phyloP scores from a whole-genome alignment of 2,329 filamentous ascomycete species.

The Tolypocladium ophioglossoides region DNA sequence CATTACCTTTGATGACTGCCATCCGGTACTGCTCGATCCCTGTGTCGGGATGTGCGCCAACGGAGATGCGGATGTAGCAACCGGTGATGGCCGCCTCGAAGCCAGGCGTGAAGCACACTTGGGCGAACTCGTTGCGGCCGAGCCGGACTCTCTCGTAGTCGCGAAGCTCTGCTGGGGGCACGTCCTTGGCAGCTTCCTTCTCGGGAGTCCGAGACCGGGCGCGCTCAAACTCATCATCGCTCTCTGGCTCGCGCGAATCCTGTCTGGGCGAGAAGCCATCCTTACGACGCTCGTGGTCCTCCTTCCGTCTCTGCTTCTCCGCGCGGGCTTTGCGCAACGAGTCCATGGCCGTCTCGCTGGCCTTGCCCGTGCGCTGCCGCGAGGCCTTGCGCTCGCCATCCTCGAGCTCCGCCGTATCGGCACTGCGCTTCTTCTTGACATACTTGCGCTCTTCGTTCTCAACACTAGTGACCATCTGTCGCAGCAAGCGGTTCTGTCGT shows the following conservation, averaged over 20 bases:
- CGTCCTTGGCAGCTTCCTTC: constrained; percentile 56
- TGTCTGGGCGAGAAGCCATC: constrained; percentile 32
- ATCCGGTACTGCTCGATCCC: constrained; percentile 77
- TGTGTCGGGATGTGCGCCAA: constrained; percentile 65
- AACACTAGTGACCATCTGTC: constrained; percentile 59
- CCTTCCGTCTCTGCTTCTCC: constrained; percentile 41
- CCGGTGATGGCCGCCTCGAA: constrained; percentile 75
- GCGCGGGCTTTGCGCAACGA: constrained; percentile 49
- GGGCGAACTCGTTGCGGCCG: constrained; percentile 74
- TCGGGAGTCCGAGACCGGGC: constrained; percentile 42
- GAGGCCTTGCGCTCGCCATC: constrained; percentile 64
- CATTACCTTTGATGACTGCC: constrained; percentile 70
- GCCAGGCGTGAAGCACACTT: constrained; percentile 86
- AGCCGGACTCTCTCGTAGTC: constrained; percentile 79
- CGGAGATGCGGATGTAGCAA: constrained; percentile 75
- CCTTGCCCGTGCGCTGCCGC: constrained; percentile 49
- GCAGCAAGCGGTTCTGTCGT: constrained; percentile 72
- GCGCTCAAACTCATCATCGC: constrained; percentile 69
- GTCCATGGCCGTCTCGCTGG: constrained; percentile 57
- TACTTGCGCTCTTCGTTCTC: constrained; percentile 49
- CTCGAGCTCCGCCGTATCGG: constrained; percentile 66
- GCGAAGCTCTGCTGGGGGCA: constrained; percentile 62
- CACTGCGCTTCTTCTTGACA: constrained; percentile 62
- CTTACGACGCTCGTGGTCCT: constrained; percentile 51
- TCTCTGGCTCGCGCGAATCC: constrained; percentile 47